Conservation (phyloP, 768 basidiomycete genomes). For the Mycena capillaripes region DNA sequence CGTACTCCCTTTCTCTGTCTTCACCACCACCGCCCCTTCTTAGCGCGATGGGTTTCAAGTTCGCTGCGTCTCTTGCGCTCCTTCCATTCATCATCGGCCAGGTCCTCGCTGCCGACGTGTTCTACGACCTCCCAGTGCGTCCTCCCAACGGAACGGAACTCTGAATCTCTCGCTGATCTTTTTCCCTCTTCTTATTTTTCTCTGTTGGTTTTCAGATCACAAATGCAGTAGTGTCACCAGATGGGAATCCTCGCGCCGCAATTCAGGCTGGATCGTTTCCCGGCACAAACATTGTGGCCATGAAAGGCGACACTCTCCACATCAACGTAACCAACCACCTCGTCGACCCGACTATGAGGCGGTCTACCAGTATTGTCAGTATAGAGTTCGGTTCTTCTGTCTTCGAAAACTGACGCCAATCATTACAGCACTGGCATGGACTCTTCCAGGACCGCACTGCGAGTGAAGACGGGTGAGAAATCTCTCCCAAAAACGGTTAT, state of each 20-base stretch:
- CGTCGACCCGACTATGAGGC: slow-evolving; percentile 50
- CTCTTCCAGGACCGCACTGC: neutral
- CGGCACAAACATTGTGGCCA: slow-evolving; percentile 55
- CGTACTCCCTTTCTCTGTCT: neutral
- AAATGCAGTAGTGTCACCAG: slow-evolving; percentile 58
- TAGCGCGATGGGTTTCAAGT: neutral
- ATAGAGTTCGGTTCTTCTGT: neutral
- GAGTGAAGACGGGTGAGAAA: neutral
- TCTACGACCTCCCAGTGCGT: neutral
- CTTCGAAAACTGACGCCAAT: neutral
- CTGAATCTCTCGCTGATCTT: neutral
- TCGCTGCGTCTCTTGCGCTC: slow-evolving; percentile 3
- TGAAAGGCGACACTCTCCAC: slow-evolving; percentile 52
- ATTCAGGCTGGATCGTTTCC: slow-evolving; percentile 57
- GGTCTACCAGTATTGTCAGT: slow-evolving; percentile 11
- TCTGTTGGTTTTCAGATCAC: slow-evolving; percentile 13
- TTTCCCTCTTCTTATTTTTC: neutral
- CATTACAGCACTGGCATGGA: neutral
- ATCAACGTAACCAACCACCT: slow-evolving; percentile 50
- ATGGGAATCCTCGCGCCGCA: slow-evolving; percentile 54
- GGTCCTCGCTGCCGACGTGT: slow-evolving; percentile 13
- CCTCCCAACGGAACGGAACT: neutral
- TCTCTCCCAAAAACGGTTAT: neutral
- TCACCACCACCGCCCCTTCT: neutral
- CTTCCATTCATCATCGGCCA: slow-evolving; percentile 11